A percentile compares a stretch with the other conserved stretches of the same genome.
Evolutionary conservation across 2,329 filamentous ascomycete species (phyloP).

Genomic region (Stagonosporopsis tanaceti): DNA sequence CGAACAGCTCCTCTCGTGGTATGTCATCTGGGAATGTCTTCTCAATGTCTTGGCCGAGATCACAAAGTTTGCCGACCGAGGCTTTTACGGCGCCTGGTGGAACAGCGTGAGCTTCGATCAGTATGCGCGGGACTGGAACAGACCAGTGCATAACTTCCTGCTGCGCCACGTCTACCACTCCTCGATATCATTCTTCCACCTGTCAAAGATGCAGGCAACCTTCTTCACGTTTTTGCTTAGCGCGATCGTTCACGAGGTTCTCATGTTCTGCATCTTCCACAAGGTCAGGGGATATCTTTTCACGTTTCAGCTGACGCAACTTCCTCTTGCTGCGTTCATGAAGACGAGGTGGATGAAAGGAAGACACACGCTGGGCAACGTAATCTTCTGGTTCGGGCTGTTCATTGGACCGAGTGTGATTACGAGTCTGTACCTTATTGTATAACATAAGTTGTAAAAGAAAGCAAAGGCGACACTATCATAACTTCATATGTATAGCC

Average conservation of each 20-base stretch:
- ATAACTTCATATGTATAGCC: neutral
- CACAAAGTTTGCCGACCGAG: slow-evolving; percentile 78
- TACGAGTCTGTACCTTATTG: slow-evolving; percentile 60
- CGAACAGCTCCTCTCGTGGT: slow-evolving; percentile 80
- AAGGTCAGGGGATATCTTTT: slow-evolving; percentile 79
- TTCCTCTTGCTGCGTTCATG: slow-evolving; percentile 74
- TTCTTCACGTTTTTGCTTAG: slow-evolving; percentile 78
- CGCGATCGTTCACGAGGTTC: slow-evolving; percentile 75
- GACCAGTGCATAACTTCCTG: slow-evolving; percentile 80
- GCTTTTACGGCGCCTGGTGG: slow-evolving; percentile 68
- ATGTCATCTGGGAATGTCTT: slow-evolving; percentile 75
- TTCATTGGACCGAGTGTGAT: slow-evolving; percentile 76
- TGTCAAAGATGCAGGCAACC: slow-evolving; percentile 75
- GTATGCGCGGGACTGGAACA: slow-evolving; percentile 82
- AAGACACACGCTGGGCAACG: slow-evolving; percentile 71
- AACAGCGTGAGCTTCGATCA: slow-evolving; percentile 71
- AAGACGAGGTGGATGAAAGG: slow-evolving; percentile 71
- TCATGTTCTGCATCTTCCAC: slow-evolving; percentile 83
- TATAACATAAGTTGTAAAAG: slow-evolving; percentile 35
- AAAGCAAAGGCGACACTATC: neutral
- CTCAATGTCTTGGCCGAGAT: slow-evolving; percentile 80
- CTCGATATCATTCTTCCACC: slow-evolving; percentile 75
- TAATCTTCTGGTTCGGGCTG: slow-evolving; percentile 81
- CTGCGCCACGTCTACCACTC: slow-evolving; percentile 81
- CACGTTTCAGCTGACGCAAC: slow-evolving; percentile 75